A percentile compares a stretch with the other conserved stretches of the same genome.
These are phyloP conservation scores for Cochlearia excelsa DNA, from an alignment of 345 rosid genomes.

Conservation along the genomic window DNA sequence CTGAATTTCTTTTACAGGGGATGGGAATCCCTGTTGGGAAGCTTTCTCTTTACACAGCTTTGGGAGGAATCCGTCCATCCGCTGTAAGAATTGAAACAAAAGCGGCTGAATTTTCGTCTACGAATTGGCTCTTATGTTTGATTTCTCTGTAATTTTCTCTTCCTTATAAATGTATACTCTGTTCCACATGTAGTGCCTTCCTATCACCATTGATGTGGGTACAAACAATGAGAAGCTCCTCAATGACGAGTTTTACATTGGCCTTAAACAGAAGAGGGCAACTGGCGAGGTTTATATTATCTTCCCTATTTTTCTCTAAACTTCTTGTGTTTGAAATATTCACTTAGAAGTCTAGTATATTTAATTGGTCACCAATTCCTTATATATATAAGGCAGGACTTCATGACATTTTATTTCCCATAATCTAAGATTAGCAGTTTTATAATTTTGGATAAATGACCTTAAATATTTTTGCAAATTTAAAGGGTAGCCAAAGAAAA, in stretches of 20 bases:
- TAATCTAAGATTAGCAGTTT: too few relatives aligned
- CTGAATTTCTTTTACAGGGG: conserved; percentile 44
- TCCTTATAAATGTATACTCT: not conserved
- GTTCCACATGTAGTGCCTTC: conserved; percentile 58
- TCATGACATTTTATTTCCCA: too few relatives aligned
- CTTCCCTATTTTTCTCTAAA: conserved; percentile 8
- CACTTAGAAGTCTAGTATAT: conserved; percentile 9
- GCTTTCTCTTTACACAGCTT: conserved; percentile 78
- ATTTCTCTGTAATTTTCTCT: not conserved
- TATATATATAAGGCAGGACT: too few relatives aligned
- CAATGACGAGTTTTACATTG: conserved; percentile 79
- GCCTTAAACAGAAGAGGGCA: conserved; percentile 76
- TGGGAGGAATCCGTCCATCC: conserved; percentile 87
- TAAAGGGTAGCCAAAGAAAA: conserved; percentile 24
- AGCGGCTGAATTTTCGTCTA: not conserved
- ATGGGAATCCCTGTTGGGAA: conserved; percentile 97
- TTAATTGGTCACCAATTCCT: too few relatives aligned
- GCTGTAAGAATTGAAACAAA: conserved; percentile 50
- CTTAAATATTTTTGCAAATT: not conserved
- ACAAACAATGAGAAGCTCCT: conserved; percentile 76
- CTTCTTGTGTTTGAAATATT: not conserved
- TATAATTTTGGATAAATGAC: not conserved
- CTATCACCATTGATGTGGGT: conserved; percentile 85
- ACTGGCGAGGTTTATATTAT: conserved; percentile 59
- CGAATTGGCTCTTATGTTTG: not conserved